These are phyloP conservation scores for Neurospora discreta DNA, from an alignment of 495 filamentous ascomycete genomes.

Conservation along the genomic window DNA sequence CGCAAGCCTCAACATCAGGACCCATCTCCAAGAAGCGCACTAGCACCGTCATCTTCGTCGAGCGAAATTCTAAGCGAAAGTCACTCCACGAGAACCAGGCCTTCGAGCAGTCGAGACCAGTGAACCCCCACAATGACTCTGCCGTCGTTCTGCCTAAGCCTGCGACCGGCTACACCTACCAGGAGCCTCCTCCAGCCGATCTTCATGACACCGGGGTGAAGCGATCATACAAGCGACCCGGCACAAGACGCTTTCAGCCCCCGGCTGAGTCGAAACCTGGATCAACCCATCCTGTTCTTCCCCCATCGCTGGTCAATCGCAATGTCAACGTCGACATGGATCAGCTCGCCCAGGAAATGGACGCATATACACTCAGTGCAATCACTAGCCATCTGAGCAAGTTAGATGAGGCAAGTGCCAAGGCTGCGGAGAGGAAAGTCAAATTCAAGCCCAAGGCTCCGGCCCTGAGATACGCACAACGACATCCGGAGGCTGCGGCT, in stretches of 20 bases:
- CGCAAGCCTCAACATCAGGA: conserved; percentile 8
- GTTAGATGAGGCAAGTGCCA: conserved; percentile 20
- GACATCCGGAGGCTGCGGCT: conserved; percentile 30
- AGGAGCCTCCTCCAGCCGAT: not conserved
- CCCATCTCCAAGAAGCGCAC: conserved; percentile 27
- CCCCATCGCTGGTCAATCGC: conserved; percentile 29
- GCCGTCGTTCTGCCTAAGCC: not conserved
- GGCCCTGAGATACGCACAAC: conserved; percentile 34
- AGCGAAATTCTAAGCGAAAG: conserved; percentile 27
- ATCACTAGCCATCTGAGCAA: conserved; percentile 33
- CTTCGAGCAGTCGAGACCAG: not conserved
- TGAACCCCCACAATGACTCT: not conserved
- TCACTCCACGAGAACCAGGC: not conserved
- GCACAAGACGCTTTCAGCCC: conserved; percentile 1
- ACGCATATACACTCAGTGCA: conserved; percentile 36
- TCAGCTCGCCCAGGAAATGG: conserved; percentile 36
- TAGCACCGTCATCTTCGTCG: conserved; percentile 35
- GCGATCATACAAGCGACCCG: conserved; percentile 13
- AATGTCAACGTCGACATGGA: conserved; percentile 32
- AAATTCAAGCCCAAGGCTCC: conserved; percentile 37
- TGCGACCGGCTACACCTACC: not conserved
- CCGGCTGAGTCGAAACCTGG: not conserved
- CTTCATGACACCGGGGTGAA: not conserved
- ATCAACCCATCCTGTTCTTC: conserved; percentile 19
- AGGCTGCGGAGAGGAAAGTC: conserved; percentile 6